Evolutionary conservation across 371 early-diverging fungal genomes (phyloP).

Genomic region (Umbelopsis sp.): DNA sequence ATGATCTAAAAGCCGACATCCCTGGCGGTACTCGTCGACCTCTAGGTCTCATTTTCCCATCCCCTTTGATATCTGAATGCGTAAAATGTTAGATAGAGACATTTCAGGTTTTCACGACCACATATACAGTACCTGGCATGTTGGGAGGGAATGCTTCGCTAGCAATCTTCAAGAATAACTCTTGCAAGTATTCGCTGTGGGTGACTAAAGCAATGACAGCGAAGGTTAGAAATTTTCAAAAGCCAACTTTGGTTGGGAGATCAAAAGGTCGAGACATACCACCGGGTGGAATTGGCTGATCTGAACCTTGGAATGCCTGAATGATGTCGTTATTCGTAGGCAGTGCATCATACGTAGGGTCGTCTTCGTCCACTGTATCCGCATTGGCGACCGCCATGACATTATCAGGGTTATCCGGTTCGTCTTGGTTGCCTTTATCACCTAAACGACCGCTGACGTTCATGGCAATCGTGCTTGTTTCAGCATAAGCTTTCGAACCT

Average conservation of each 20-base stretch:
- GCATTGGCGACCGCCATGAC: constrained; percentile 1
- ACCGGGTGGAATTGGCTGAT: background rate
- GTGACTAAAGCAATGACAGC: background rate
- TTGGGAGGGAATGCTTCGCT: constrained; percentile 54
- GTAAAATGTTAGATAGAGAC: background rate
- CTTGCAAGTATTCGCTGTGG: constrained; percentile 42
- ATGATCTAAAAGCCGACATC: constrained; percentile 33
- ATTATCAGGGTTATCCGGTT: constrained; percentile 6
- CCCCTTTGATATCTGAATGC: background rate
- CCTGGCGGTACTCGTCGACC: constrained; percentile 39
- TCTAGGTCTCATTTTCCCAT: background rate
- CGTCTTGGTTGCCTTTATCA: constrained; percentile 9
- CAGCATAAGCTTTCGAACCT: constrained; percentile 43
- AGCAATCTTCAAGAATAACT: constrained; percentile 44
- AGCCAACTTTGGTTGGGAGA: background rate
- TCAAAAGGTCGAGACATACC: background rate
- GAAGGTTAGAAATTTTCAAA: background rate
- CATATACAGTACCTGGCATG: constrained; percentile 42
- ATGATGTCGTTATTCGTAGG: background rate
- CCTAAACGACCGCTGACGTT: constrained; percentile 25
- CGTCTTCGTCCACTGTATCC: background rate
- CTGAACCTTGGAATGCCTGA: background rate
- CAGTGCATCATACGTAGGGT: background rate
- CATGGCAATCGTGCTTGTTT: constrained; percentile 42
- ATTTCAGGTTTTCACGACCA: background rate